Evolutionary conservation across 192 early-diverging fungal species (phyloP), one percentile per base, ranked within the genome.

Genomic region (Backusella mclennaniae): DNA sequence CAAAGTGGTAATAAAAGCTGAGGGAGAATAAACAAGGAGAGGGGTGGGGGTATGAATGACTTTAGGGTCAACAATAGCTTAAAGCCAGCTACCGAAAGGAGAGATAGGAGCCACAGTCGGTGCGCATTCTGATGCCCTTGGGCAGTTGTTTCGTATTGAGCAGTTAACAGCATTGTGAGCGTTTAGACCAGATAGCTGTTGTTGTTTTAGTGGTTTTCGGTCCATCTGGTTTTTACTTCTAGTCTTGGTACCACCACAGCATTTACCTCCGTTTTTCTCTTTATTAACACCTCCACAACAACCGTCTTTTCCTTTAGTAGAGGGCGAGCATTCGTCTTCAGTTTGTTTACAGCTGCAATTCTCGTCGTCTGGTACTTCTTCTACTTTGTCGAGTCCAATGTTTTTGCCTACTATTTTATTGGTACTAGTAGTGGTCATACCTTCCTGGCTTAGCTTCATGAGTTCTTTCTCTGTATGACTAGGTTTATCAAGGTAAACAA

Each of bases 401-500:
- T 63, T 29, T 63, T 63, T 63, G 23, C 23, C 14, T 8, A 63
- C 56, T 29, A 63, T 63, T 63, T 63, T 63, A 63, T 11, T 11
- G 21, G 56, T 12, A 3, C 56, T 15, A 4, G 56, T 63, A 29
- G 56, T 53, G 4, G 6, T 29, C n/a, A 71, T 71, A 6, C 39
- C 41, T 26, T 71, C 70, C 6, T 63, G 21, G 2, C n/a, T 38
- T 31, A 44, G 12, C 26, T 71, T 71, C 26, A 71, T 42, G 15
- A 31, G 41, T 12, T 71, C 70, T 44, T 71, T 71, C 17, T 71
- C 70, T 29, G 70, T 71, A 23, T 46, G 17, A 49, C 70, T 71
- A 2, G 42, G 70, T 49, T 71, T 71, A 71, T 71, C 70, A 23
- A 71, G 70, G 14, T 71, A 76, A 38, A 81, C 67, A 12, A 81